Percentiles rank a stretch among this genome's conserved stretches.
phyloP scores from a whole-genome alignment of 352 stramenopile species.

The Globisporangium barbulae region DNA sequence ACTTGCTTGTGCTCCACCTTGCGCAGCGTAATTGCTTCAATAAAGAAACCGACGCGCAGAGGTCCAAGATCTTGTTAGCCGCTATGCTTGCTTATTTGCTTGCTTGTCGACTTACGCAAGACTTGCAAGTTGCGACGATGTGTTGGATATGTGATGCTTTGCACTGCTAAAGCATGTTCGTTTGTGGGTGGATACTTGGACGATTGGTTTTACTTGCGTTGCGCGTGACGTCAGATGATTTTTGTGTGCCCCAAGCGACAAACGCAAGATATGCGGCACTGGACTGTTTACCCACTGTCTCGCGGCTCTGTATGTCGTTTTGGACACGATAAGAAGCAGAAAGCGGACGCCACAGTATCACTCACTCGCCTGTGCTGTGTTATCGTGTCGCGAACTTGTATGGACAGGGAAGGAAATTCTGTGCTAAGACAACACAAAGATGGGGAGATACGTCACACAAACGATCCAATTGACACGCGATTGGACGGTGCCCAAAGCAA shows the following conservation, averaged over 20 bases:
- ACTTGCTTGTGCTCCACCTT: background rate
- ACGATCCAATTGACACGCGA: conserved; percentile 1
- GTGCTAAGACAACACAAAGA: background rate
- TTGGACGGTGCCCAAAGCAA: background rate
- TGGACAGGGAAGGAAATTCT: background rate
- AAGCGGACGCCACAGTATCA: background rate
- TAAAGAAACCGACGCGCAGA: background rate
- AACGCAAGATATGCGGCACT: background rate
- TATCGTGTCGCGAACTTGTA: background rate
- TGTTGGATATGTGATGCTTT: background rate
- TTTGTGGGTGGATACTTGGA: too few relatives aligned
- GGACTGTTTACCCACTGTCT: background rate
- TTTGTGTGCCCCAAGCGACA: background rate
- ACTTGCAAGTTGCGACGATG: background rate
- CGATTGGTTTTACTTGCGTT: background rate
- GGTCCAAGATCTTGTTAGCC: background rate
- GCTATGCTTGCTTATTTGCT: background rate
- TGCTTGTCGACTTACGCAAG: background rate
- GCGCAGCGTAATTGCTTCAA: background rate
- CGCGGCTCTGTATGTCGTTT: background rate
- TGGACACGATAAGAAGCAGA: background rate
- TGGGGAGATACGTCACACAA: background rate
- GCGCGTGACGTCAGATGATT: background rate
- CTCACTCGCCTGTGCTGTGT: background rate
- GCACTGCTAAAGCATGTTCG: background rate